These are phyloP conservation scores for Graphium sp. DNA, from an alignment of 2,329 filamentous ascomycete species.

Conservation along the genomic window DNA sequence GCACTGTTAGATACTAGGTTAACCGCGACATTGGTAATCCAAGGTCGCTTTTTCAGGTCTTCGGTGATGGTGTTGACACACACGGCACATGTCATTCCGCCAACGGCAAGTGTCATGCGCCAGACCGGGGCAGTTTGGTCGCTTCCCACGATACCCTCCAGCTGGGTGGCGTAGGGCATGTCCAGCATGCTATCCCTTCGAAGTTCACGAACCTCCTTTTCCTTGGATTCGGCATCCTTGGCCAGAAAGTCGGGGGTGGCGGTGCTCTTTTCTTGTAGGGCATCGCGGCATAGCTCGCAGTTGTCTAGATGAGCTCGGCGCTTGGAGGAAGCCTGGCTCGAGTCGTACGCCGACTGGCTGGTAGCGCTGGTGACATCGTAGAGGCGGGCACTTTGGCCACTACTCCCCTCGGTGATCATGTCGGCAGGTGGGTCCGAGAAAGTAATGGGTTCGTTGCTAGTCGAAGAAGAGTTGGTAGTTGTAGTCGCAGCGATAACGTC, in stretches of 20 bases:
- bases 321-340: conserved; percentile 1
- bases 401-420: conserved; percentile 8
- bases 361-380: not conserved
- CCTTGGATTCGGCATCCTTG: too few species aligned
- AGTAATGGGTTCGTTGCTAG: conserved; percentile 11
- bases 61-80: conserved; percentile 48
- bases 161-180: conserved; percentile 2
- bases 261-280: not conserved
- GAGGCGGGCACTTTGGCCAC: conserved; percentile 9
- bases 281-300: conserved; percentile 17
- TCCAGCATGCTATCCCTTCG: too few species aligned
- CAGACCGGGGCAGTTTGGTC: conserved; percentile 14
- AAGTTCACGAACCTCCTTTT: too few species aligned
- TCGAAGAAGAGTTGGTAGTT: conserved; percentile 12
- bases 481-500: conserved; percentile 24
- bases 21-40: conserved; percentile 40
- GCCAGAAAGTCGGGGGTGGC: too few species aligned
- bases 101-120: conserved; percentile 40
- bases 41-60: conserved; percentile 36
- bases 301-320: conserved; percentile 16
- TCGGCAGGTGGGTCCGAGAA: conserved; percentile 7
- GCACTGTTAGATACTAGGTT: conserved; percentile 54
- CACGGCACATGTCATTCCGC: conserved; percentile 58
- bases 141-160: conserved; percentile 3
- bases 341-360: not conserved